Conservation (phyloP, 352 stramenopile species). For the Globisporangium paddicum region DNA sequence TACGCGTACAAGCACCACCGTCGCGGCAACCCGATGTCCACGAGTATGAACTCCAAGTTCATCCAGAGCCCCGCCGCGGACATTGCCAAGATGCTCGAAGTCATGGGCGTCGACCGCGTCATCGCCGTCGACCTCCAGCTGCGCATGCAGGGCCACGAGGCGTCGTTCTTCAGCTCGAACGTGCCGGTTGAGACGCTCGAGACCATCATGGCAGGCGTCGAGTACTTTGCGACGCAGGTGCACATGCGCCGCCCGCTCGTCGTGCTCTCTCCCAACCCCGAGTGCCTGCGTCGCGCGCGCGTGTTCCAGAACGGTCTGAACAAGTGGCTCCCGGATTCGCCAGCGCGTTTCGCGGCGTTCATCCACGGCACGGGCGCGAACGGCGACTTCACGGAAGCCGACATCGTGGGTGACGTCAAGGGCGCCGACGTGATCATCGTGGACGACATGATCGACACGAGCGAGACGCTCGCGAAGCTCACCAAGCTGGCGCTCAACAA, state of each 20-base stretch:
- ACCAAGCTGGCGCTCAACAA: slow-evolving; percentile 75
- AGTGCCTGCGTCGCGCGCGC: slow-evolving; percentile 75
- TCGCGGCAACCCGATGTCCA: slow-evolving; percentile 77
- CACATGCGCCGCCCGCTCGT: slow-evolving; percentile 76
- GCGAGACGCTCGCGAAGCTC: slow-evolving; percentile 75
- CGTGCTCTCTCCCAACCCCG: slow-evolving; percentile 87
- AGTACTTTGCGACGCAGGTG: slow-evolving; percentile 90
- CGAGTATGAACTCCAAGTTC: slow-evolving; percentile 91
- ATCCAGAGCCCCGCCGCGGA: slow-evolving; percentile 84
- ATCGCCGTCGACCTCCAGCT: slow-evolving; percentile 93
- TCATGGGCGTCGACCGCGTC: slow-evolving; percentile 93
- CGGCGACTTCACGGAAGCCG: slow-evolving; percentile 55
- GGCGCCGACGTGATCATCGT: slow-evolving; percentile 90
- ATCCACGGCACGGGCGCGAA: slow-evolving; percentile 64
- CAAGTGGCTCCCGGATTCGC: slow-evolving; percentile 82
- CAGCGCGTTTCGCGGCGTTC: slow-evolving; percentile 77
- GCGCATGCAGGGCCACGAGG: slow-evolving; percentile 84
- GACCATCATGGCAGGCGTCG: slow-evolving; percentile 86
- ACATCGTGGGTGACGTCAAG: slow-evolving; percentile 88
- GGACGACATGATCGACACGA: slow-evolving; percentile 91
- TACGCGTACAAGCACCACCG: slow-evolving; percentile 94
- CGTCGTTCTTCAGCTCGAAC: slow-evolving; percentile 90
- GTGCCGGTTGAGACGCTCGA: slow-evolving; percentile 92
- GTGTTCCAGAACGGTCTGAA: slow-evolving; percentile 86
- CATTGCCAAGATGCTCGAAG: slow-evolving; percentile 92